Conservation (phyloP, 108 stramenopile species). For the Nannochloropsis gaditana region DNA sequence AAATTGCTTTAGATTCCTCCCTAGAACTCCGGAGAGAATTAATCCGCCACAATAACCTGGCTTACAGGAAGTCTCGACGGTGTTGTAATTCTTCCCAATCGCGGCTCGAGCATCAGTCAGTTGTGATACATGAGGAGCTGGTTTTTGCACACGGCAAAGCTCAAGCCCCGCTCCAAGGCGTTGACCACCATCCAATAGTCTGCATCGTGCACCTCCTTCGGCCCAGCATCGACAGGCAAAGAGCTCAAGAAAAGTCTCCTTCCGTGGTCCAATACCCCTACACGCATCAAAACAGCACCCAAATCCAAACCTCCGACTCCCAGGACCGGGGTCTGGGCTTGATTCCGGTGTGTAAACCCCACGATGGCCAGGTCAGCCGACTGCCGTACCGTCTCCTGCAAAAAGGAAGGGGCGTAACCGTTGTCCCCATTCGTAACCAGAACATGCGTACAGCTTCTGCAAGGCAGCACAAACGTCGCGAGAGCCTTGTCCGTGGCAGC, state of each 20-base stretch:
- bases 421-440: neutral
- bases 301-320: neutral
- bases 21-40: too few species aligned
- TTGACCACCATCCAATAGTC: neutral
- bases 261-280: neutral
- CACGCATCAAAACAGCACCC: slow-evolving; percentile 16
- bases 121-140: neutral
- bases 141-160: neutral
- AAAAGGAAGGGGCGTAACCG: neutral
- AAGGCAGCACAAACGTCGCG: neutral
- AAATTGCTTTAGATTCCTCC: too few species aligned
- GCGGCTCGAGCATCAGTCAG: neutral
- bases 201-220: slow-evolving; percentile 10
- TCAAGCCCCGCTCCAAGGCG: neutral
- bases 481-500: neutral
- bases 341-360: neutral
- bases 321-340: neutral
- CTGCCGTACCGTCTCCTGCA: neutral
- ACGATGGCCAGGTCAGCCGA: neutral
- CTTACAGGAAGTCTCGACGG: too few species aligned
- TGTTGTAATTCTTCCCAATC: too few species aligned
- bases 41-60: too few species aligned
- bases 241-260: neutral
- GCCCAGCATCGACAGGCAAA: neutral
- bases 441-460: slow-evolving; percentile 14